These are phyloP conservation scores for Colletotrichum euphorbiae DNA, from an alignment of 2,329 filamentous ascomycete genomes.

Conservation along the genomic window DNA sequence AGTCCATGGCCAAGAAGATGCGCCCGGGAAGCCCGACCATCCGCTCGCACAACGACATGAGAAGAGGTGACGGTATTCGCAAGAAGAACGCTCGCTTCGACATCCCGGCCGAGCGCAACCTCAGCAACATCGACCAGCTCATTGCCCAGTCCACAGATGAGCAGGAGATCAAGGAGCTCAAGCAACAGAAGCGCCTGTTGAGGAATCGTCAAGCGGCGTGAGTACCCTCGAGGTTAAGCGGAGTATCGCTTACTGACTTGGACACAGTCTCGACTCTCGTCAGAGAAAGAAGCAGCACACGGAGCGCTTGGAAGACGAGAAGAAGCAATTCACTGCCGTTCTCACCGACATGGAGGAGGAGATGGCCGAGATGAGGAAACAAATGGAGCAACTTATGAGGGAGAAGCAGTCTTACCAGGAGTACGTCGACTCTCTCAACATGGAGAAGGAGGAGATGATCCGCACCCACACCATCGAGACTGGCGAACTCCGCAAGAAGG, in stretches of 20 bases:
- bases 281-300: constrained; percentile 99
- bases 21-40: constrained; percentile 75
- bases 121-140: constrained; percentile 93
- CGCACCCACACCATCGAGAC: constrained; percentile 90
- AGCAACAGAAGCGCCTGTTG: constrained; percentile 95
- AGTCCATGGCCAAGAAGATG: constrained; percentile 70
- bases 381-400: constrained; percentile 76
- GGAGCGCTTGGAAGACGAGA: constrained; percentile 95
- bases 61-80: constrained; percentile 87
- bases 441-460: constrained; percentile 94
- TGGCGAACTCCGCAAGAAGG: constrained; percentile 91
- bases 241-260: constrained; percentile 13
- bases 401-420: constrained; percentile 81
- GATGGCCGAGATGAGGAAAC: constrained; percentile 73
- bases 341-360: constrained; percentile 85
- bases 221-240: constrained; percentile 52
- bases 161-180: constrained; percentile 95
- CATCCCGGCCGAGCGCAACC: constrained; percentile 91
- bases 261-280: constrained; percentile 85
- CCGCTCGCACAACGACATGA: constrained; percentile 80
- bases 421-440: constrained; percentile 79
- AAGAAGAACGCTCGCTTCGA: constrained; percentile 99
- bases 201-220: constrained; percentile 98
- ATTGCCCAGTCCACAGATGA: constrained; percentile 91
- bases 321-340: constrained; percentile 86